Base-by-base conservation (phyloP, 2,329 filamentous ascomycete species). In the Colletotrichum orchidophilum region DNA sequence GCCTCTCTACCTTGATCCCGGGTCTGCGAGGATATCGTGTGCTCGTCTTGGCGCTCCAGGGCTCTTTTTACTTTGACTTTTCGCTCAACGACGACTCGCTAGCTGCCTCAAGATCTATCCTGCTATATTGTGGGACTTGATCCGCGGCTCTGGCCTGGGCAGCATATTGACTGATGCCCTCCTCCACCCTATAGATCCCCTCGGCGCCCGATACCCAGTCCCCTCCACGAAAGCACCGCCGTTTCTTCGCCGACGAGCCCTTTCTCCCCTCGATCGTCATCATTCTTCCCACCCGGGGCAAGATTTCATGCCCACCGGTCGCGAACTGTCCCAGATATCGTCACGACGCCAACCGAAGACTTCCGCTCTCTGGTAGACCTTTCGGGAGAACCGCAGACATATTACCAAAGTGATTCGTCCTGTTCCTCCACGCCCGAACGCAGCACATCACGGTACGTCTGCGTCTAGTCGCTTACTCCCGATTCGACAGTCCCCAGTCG, bases 191-290 rank as follows among this genome's bases (percentile, higher is more conserved):
- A 68, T 76, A 89, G 87, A 84, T 86, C 83, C 63, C 82, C 81
- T 75, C 82, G 84, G 77, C 85, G 82, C 77, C 78, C 82, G 66
- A 80, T 83, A 72, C 85, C 86, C 54, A 88, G 86, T 75, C 87
- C 87, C 74, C 80, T 88, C 58, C 87, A 72, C 66, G 66, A 76
- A 70, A 82, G 83, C 67, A 83, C 79, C 68, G 80, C 82, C 65
- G 78, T 83, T 59, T 85, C 83, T 76, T 81, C 82, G 72, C 81
- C 84, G 63, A 78, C 83, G 62, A 85, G 81, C 74, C 82, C 83
- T 6, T 73, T 70, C 24, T 62, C 73, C 11, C 54, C 63, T n/a
- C 71, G 71, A 42, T 77, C 80, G 35, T 77, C 76, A 57, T 82
- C 69, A 2, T 71, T 71, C 53, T 71, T 71, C 27, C 42, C 69